A percentile compares a stretch with the other conserved stretches of the same genome.
These are phyloP conservation scores for Hanseniaspora nectarophila DNA, from an alignment of 805 yeast genomes.

Conservation along the genomic window DNA sequence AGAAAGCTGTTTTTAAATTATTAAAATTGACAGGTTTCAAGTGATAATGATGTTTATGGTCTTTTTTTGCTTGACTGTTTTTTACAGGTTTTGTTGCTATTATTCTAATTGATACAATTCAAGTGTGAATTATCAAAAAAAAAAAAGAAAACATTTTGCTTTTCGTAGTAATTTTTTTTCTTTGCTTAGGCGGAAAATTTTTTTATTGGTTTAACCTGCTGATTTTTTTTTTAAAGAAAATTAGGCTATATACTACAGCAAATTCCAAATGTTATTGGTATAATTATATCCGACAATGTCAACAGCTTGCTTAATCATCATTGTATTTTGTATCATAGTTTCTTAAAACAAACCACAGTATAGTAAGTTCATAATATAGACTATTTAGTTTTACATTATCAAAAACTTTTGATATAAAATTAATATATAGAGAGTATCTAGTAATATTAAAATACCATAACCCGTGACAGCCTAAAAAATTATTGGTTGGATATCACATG, in stretches of 20 bases:
- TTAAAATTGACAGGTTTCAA: neutral
- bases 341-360: too few relatives aligned
- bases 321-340: too few relatives aligned
- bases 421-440: too few relatives aligned
- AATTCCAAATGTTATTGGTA: neutral
- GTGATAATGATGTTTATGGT: neutral
- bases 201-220: neutral
- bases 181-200: neutral
- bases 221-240: neutral
- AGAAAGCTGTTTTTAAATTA: neutral
- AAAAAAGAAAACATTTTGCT: neutral
- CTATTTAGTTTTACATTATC: too few relatives aligned
- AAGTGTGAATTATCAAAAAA: too few relatives aligned
- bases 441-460: too few relatives aligned
- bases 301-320: too few relatives aligned
- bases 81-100: neutral
- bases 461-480: too few relatives aligned
- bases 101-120: too few relatives aligned
- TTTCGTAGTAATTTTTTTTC: neutral
- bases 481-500: constrained; percentile 4
- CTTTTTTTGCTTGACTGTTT: neutral
- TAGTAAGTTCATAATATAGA: too few relatives aligned
- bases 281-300: neutral
- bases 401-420: too few relatives aligned
- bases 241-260: neutral